These are phyloP conservation scores for Pyrus communis DNA, from an alignment of 306 rosid genomes.

Conservation along the genomic window DNA sequence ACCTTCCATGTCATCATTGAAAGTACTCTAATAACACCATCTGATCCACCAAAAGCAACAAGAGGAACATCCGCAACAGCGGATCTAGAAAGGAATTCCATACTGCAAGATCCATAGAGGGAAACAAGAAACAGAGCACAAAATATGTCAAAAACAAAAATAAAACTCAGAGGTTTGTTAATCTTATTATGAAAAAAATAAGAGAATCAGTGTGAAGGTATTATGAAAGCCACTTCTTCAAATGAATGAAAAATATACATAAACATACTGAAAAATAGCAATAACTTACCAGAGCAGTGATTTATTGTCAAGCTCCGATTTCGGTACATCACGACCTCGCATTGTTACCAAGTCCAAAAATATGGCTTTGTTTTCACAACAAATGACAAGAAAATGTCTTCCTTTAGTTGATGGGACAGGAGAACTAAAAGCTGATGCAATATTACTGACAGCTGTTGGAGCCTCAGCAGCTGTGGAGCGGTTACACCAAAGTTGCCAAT, in stretches of 20 bases:
- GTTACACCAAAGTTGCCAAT: slow-evolving; percentile 92
- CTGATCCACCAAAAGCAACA: slow-evolving; percentile 98
- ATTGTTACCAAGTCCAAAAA: slow-evolving; percentile 96
- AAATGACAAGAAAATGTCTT: slow-evolving; percentile 95
- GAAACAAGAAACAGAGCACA: slow-evolving; percentile 9
- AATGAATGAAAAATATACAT: neutral
- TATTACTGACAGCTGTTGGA: slow-evolving; percentile 67
- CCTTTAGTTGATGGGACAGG: slow-evolving; percentile 89
- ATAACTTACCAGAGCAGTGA: slow-evolving; percentile 78
- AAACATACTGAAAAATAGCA: slow-evolving; percentile 3
- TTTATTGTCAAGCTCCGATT: slow-evolving; percentile 93
- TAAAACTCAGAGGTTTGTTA: neutral
- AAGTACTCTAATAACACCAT: slow-evolving; percentile 95
- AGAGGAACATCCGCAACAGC: slow-evolving; percentile 84
- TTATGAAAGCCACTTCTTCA: neutral
- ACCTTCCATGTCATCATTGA: slow-evolving; percentile 99
- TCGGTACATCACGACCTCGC: slow-evolving; percentile 97
- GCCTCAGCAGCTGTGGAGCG: slow-evolving; percentile 96
- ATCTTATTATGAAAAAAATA: neutral
- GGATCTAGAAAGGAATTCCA: slow-evolving; percentile 94
- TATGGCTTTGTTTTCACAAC: slow-evolving; percentile 94
- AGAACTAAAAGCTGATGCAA: slow-evolving; percentile 66
- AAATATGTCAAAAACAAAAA: neutral
- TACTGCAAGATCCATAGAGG: slow-evolving; percentile 48
- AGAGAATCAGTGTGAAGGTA: neutral